Evolutionary conservation across 2,329 filamentous ascomycete species (phyloP), one percentile per base, ranked within the genome.

Genomic region (Colletotrichum godetiae): DNA sequence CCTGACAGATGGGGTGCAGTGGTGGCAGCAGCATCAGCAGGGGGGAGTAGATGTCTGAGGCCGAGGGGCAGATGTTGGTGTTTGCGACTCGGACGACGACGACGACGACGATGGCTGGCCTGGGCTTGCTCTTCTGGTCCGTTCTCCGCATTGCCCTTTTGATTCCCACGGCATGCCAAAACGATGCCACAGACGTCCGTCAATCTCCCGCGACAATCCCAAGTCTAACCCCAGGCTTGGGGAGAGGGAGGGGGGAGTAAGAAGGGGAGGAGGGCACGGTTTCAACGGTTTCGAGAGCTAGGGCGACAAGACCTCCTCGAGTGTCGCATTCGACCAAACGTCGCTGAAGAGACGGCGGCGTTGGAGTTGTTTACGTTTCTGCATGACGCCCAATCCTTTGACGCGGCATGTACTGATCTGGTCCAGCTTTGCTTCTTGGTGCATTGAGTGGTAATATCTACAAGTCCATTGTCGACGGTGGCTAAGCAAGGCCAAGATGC

Each of bases 261-360:
- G 65, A 57, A 56, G 11, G 57, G 35, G 42, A 42, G 53, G 59
- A 55, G 59, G 59, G 53, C 29, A 64, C 53, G 55, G 67, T 66
- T 73, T 66, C 67, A 70, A 73, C 67, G 67, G 71, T 70, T 73
- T 73, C 71, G 71, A 61, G 52, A 19, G 22, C 27, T 24, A 29
- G 27, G 53, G 46, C 63, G 55, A 73, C 42, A 49, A 15, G 37
- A 19, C 37, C 46, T 53, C 67, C 67, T 73, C 55, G 46, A 70
- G 65, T 35, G 67, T 66, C 27, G 60, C 61, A 71, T 61, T 61
- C n/a, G 46, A 49, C 60, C 53, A 27, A 29, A 13, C 22, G 24
- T 29, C 29, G 31, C 29, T 4, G 37, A 31, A 31, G 8, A 10
- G 8, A n/a, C 15, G 24, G 37, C n/a, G 37, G 15, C 46, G 7